Percentiles rank a stretch among this genome's conserved stretches.
Conservation (phyloP, 192 early-diverging fungal genomes). For the Spizellomyces sp. region DNA sequence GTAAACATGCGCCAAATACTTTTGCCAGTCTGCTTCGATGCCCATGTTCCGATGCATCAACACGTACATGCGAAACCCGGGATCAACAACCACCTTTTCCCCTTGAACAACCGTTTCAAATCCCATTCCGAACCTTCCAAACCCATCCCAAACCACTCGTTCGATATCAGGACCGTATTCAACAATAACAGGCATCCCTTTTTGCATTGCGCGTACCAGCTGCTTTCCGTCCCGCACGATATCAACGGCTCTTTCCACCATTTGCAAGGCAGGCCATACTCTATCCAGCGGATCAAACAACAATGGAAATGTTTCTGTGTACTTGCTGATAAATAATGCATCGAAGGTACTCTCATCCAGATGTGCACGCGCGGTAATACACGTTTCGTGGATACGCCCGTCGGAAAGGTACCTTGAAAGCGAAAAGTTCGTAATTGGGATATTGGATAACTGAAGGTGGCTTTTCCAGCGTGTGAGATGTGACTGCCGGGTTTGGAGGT, state of each 20-base stretch:
- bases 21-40: not conserved
- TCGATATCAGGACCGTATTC: no score
- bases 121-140: no score
- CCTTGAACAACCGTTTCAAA: not conserved
- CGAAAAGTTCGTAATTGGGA: slow-evolving; percentile 8
- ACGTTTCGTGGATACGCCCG: slow-evolving; percentile 8
- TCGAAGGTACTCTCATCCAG: slow-evolving; percentile 19
- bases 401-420: slow-evolving; percentile 16
- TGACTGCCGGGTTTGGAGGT: not conserved
- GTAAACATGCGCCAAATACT: not conserved
- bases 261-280: slow-evolving; percentile 17
- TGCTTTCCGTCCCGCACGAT: no score
- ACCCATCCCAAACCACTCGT: no score
- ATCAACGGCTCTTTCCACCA: slow-evolving; percentile 15
- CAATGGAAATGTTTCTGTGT: slow-evolving; percentile 10
- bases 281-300: slow-evolving; percentile 17
- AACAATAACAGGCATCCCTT: slow-evolving; percentile 9
- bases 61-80: not conserved
- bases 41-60: not conserved
- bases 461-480: not conserved
- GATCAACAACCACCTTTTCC: not conserved
- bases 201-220: not conserved
- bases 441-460: not conserved
- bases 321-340: slow-evolving; percentile 18
- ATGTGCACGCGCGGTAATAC: slow-evolving; percentile 8